Conservation (phyloP, 1,284 basidiomycete genomes). For the Testicularia cyperi region DNA sequence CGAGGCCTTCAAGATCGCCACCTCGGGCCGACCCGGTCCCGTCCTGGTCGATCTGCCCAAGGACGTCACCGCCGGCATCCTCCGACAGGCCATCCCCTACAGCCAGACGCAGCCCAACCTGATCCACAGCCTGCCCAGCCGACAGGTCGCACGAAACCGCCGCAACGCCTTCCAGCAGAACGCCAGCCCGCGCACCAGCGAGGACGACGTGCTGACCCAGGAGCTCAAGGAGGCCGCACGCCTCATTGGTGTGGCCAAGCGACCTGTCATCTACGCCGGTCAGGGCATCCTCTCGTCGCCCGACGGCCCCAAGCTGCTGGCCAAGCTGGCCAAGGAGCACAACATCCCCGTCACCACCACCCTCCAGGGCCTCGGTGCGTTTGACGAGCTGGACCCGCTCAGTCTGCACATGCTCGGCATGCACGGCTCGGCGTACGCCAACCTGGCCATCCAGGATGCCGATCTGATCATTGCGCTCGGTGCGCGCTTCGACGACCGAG, state of each 20-base stretch:
- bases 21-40: slow-evolving; percentile 90
- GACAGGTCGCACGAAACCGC: slow-evolving; percentile 49
- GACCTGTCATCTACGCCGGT: slow-evolving; percentile 91
- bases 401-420: slow-evolving; percentile 98
- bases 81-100: slow-evolving; percentile 81
- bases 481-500: slow-evolving; percentile 94
- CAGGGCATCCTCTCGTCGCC: slow-evolving; percentile 83
- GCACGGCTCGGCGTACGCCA: slow-evolving; percentile 97
- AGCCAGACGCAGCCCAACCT: slow-evolving; percentile 83
- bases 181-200: slow-evolving; percentile 17
- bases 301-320: slow-evolving; percentile 79
- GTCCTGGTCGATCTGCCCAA: slow-evolving; percentile 97
- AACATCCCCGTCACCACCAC: slow-evolving; percentile 98
- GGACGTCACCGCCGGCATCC: slow-evolving; percentile 90
- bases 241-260: slow-evolving; percentile 87
- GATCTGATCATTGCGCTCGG: slow-evolving; percentile 97
- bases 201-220: slow-evolving; percentile 28
- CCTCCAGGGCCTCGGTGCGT: slow-evolving; percentile 89
- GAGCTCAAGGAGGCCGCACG: slow-evolving; percentile 84
- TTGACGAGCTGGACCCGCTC: slow-evolving; percentile 80
- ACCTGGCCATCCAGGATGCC: slow-evolving; percentile 93
- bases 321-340: slow-evolving; percentile 76
- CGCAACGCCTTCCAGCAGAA: slow-evolving; percentile 29
- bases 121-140: slow-evolving; percentile 48
- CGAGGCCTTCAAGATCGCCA: slow-evolving; percentile 99